phyloP scores from a whole-genome alignment of 177 flowering plant species.

The Tripterygium wilfordii region DNA sequence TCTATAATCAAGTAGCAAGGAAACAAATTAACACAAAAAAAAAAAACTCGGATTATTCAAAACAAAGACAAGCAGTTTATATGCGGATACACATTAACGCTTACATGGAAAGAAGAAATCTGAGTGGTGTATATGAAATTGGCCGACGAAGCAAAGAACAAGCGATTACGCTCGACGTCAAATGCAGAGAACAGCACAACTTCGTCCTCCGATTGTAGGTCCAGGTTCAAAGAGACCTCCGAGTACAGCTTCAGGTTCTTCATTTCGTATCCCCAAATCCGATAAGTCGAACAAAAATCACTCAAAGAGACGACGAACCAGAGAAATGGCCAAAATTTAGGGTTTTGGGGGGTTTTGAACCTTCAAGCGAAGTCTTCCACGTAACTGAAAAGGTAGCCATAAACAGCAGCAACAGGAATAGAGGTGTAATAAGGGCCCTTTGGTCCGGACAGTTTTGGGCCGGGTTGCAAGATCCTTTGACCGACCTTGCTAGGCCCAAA shows the following conservation, averaged over 20 bases:
- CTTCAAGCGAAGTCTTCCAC: too few relatives aligned
- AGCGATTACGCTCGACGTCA: constrained; percentile 73
- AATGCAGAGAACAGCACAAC: constrained; percentile 45
- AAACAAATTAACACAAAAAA: neutral
- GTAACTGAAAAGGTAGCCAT: too few relatives aligned
- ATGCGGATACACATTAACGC: neutral
- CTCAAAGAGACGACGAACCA: too few relatives aligned
- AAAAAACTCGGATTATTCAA: neutral
- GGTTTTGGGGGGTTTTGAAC: neutral
- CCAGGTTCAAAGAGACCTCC: constrained; percentile 35
- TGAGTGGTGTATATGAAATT: constrained; percentile 48
- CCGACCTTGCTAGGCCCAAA: too few relatives aligned
- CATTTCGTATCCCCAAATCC: constrained; percentile 35
- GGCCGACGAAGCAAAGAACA: constrained; percentile 78
- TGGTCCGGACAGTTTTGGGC: too few relatives aligned
- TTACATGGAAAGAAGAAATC: constrained; percentile 54
- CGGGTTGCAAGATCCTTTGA: too few relatives aligned
- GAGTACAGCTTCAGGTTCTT: constrained; percentile 71
- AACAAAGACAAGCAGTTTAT: too few relatives aligned
- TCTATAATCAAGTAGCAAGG: too few relatives aligned
- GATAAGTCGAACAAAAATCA: too few relatives aligned
- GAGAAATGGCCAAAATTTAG: too few relatives aligned
- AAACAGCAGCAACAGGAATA: too few relatives aligned
- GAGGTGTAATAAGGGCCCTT: too few relatives aligned
- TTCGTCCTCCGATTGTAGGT: constrained; percentile 52